phyloP scores from a whole-genome alignment of 768 basidiomycete species.

The Tulasnella sp. region DNA sequence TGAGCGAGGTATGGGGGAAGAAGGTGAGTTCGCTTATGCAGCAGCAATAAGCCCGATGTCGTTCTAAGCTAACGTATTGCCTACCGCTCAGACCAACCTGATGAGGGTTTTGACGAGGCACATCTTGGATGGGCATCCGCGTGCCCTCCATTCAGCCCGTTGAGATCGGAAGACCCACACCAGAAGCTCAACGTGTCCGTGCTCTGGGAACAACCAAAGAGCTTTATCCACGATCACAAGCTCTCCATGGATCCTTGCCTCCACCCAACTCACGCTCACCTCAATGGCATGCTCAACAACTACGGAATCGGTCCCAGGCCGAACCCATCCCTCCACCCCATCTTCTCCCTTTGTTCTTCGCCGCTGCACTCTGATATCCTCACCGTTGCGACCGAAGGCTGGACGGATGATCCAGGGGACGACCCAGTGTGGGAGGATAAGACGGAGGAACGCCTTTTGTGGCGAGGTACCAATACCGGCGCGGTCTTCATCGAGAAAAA shows the following conservation, averaged over 20 bases:
- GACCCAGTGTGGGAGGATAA: conserved; percentile 30
- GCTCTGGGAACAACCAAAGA: conserved; percentile 15
- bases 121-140: conserved; percentile 30
- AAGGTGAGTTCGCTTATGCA: conserved; percentile 23
- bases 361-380: conserved; percentile 22
- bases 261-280: conserved; percentile 27
- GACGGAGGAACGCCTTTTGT: conserved; percentile 29
- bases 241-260: conserved; percentile 42
- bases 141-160: conserved; percentile 21
- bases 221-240: conserved; percentile 40
- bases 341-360: conserved; percentile 14
- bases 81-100: conserved; percentile 30
- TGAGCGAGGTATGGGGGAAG: conserved; percentile 26
- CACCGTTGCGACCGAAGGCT: conserved; percentile 19
- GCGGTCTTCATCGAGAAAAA: conserved; percentile 20
- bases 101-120: conserved; percentile 30
- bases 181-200: neutral
- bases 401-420: conserved; percentile 22
- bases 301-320: conserved; percentile 13
- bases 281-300: conserved; percentile 13
- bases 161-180: neutral
- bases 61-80: conserved; percentile 21
- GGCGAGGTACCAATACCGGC: conserved; percentile 34
- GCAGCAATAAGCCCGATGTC: no score
- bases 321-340: neutral